Conservation (phyloP, 1,284 basidiomycete species). For the Acaromyces ingoldii region DNA sequence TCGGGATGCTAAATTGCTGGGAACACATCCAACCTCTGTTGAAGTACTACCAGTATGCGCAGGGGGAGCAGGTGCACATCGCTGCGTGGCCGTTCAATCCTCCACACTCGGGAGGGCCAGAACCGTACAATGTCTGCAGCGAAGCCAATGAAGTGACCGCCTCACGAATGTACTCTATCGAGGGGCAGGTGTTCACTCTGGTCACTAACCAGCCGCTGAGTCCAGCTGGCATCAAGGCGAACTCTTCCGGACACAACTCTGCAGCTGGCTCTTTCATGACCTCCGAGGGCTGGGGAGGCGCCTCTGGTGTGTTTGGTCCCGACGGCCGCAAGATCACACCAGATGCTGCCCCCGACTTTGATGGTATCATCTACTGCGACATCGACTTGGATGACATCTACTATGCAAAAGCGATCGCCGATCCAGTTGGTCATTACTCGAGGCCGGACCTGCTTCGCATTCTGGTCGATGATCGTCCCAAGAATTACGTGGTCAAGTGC, state of each 20-base stretch:
- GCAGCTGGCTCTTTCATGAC: background rate
- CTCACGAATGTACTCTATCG: background rate
- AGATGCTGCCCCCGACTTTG: background rate
- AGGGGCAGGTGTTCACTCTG: background rate
- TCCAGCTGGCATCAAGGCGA: background rate
- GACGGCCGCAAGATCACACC: conserved; percentile 7
- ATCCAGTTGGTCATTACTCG: conserved; percentile 5
- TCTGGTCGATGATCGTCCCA: too few relatives aligned
- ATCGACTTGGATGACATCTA: background rate
- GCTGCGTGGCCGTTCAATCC: conserved; percentile 2
- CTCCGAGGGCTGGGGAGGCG: background rate
- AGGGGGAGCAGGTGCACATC: conserved; percentile 1
- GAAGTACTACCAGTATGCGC: background rate
- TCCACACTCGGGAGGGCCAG: too few relatives aligned
- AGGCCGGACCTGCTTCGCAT: conserved; percentile 8
- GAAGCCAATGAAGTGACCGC: background rate
- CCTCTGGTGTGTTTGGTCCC: conserved; percentile 8
- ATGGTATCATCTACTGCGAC: conserved; percentile 6
- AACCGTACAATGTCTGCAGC: too few relatives aligned
- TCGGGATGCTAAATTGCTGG: conserved; percentile 8
- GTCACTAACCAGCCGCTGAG: background rate
- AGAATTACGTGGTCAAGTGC: too few relatives aligned
- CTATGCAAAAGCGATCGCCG: background rate
- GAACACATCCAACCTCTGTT: conserved; percentile 6
- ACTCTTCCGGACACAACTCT: background rate